Evolutionary conservation across 2,329 filamentous ascomycete species (phyloP), one percentile per base, ranked within the genome.

Genomic region (Calonectria leucothoes): DNA sequence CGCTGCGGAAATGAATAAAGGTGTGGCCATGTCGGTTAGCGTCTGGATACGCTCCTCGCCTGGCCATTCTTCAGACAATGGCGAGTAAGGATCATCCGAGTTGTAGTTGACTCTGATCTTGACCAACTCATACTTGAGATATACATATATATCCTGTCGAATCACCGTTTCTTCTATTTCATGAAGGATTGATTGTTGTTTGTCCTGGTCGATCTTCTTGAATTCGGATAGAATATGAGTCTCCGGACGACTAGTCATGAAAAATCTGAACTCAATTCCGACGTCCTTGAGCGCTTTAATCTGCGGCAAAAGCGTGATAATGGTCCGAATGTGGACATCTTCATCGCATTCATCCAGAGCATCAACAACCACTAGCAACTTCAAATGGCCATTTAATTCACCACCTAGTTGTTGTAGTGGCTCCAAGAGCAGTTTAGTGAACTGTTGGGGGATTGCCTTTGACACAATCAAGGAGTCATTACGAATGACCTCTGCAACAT

Each of bases 211-310:
- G n/a, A 84, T 78, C 20, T 76, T 14, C 0, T 71, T 70, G 63
- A 88, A 87, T 0, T 83, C 82, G 23, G 83, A 74, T 1, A 83
- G 82, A 51, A 86, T 81, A 0, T 82, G 81, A 14, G 84, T 63
- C 45, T 87, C 83, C 0, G 86, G 86, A 37, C 86, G 49, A n/a
- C 63, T 66, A 4, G 45, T 66, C 2, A 66, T 25, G 11, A 66
- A 29, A 1, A 52, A 39, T 29, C 23, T 67, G 29, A 51, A 14
- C 27, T 25, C 4, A 6, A 51, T 23, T 12, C 48, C 48, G 15
- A 51, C 2, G 14, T 51, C 10, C 11, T 3, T 11, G 2, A 51
- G 27, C 7, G 17, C 20, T 17, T 42, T 27, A 81, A 77, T 35
- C 70, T 23, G 39, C 2, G 69, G 51, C 14, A 78, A 42, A 2